Evolutionary conservation across 202 grass and related monocot genomes (phyloP), one percentile per base, ranked within the genome.

Genomic region (Saccharum hybrid): DNA sequence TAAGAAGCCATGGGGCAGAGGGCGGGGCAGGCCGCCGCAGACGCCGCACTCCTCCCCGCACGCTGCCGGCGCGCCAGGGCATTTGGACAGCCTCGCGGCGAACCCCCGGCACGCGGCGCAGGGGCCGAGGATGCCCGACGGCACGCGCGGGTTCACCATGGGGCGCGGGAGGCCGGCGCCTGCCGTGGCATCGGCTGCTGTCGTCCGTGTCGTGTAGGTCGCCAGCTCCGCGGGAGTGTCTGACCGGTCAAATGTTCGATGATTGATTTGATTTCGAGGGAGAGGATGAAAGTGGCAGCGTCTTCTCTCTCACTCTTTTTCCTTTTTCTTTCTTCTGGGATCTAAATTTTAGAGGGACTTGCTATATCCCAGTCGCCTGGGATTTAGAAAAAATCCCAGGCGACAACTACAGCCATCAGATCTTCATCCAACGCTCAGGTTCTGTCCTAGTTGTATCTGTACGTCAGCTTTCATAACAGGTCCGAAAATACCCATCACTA

Each of bases 131-230:
- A 93, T 90, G 88, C 91, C 91, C 10, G 91, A 90, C 63, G 91
- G 88, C 21, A 88, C 91, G 4, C 82, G 88, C n/a, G 91, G 91
- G 11, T 93, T 93, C 84, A 70, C 82, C 41, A 83, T 90, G 88
- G 91, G 91, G 0, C 75, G 91, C 0, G 91, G 91, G 26, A 90
- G 65, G 64, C 71, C 74, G 64, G 66, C 74, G 52, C 34, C 61
- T 33, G 21, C 70, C 38, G 22, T 49, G 45, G 1, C 46, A 2
- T 5, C 61, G 2, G 40, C 73, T 0, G 18, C 83, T 52, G 66
- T 11, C 19, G 52, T 79, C 45, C 67, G 76, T 48, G 76, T 40
- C 37, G 39, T 67, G 31, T 46, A 41, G 39, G 34, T 14, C 5
- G 21, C 69, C 23, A 8, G 13, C 23, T 48, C 69, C 15, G 42